phyloP scores from a whole-genome alignment of 2,329 filamentous ascomycete species.

The Paraconiothyrium brasiliense region DNA sequence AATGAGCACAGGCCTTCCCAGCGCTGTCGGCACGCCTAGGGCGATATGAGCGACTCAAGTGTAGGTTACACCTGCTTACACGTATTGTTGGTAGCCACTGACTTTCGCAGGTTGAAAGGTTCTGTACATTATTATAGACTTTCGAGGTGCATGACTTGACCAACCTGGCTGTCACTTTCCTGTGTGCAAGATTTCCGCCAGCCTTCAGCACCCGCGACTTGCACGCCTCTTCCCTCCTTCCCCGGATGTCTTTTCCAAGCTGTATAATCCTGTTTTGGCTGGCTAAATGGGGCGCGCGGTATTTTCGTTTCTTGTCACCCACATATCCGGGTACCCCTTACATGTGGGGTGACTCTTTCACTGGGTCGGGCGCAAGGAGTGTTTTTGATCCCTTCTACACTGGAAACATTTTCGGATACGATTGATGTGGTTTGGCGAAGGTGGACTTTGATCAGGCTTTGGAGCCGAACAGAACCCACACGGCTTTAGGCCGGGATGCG shows the following conservation, averaged over 20 bases:
- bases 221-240: slow-evolving; percentile 8
- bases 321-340: too few relatives aligned
- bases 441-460: background rate
- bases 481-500: slow-evolving; percentile 1
- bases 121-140: slow-evolving; percentile 16
- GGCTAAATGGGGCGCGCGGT: slow-evolving; percentile 10
- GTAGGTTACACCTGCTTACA: slow-evolving; percentile 13
- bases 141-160: slow-evolving; percentile 4
- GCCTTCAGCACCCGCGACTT: background rate
- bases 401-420: slow-evolving; percentile 6
- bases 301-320: slow-evolving; percentile 4
- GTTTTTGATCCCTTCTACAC: background rate
- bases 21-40: slow-evolving; percentile 44
- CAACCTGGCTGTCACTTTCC: background rate
- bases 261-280: slow-evolving; percentile 15
- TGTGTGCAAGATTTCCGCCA: background rate
- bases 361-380: slow-evolving; percentile 4
- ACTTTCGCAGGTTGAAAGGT: slow-evolving; percentile 6
- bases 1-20: slow-evolving; percentile 42
- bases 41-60: slow-evolving; percentile 19
- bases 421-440: slow-evolving; percentile 8
- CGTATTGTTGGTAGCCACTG: background rate
- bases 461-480: background rate
- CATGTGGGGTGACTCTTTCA: background rate
- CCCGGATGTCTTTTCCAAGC: slow-evolving; percentile 16